Evolutionary conservation across 805 yeast species (phyloP), one percentile per base, ranked within the genome.

Genomic region (Pichia deserticola): DNA sequence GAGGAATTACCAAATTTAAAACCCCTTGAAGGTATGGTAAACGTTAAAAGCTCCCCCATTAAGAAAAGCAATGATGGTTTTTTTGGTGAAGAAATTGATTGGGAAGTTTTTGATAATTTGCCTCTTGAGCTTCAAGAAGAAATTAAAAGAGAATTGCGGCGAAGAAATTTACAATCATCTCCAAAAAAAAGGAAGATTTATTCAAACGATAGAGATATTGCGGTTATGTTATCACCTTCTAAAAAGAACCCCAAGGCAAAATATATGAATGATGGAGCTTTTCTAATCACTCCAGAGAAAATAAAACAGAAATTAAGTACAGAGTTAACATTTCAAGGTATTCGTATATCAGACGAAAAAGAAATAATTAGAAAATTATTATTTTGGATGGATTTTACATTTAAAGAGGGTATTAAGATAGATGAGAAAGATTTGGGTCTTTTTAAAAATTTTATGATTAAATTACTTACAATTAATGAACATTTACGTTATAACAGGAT

Each of bases 71-170:
- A 27, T 32, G 51, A 12, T 42, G 45, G 27, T 41, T 20, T 42
- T 33, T 8, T 42, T 5, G 52, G 48, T 39, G 53, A 48, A 15
- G 57, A 76, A n/a, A 71, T 84, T 36, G 89, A 88, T 57, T 72
- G 81, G 75, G 78, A 75, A 2, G 86, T 85, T 1, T 78, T 87
- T 58, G 69, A 75, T 11, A 77, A 74, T 43, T 65, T 89, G 8
- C 97, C 97, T 0, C 57, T 64, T 2, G 84, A 82, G 28, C 78
- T 89, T 5, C 80, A 80, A 55, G 55, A 65, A 1, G 97, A 89
- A 57, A 60, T 89, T 1, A 70, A 67, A 52, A 61, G 63, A 4
- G 88, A 84, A 53, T 59, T 83, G 33, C 56, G 68, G 7, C 66
- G 78, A 40, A 62, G 86, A 36, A 56, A 56, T 9, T 29, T 61